A percentile compares a stretch with the other conserved stretches of the same genome.
Evolutionary conservation across 805 yeast species (phyloP).

Genomic region (Ogataea paraovalis): DNA sequence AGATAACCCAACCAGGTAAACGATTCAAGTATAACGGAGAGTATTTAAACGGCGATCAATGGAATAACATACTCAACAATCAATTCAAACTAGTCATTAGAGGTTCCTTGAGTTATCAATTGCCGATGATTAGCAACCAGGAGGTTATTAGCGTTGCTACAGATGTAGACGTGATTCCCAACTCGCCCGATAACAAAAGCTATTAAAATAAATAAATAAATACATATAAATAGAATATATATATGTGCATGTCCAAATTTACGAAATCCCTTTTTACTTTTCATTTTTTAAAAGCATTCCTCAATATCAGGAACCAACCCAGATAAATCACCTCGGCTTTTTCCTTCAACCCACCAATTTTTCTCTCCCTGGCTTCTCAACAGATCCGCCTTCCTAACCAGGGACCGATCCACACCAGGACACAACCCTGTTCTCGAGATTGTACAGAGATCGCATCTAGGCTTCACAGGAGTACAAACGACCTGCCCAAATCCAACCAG

Average conservation of each 20-base stretch:
- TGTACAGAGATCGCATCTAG: slow-evolving; percentile 68
- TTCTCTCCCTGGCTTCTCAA: slow-evolving; percentile 21
- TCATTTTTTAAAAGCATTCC: slow-evolving; percentile 14
- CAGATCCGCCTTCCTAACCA: slow-evolving; percentile 31
- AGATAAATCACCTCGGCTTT: slow-evolving; percentile 41
- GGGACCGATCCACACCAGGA: slow-evolving; percentile 47
- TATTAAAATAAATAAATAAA: not conserved
- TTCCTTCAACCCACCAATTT: slow-evolving; percentile 7
- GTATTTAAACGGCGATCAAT: slow-evolving; percentile 24
- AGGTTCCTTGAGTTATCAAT: slow-evolving; percentile 30
- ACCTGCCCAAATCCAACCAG: slow-evolving; percentile 94
- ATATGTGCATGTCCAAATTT: too few species aligned
- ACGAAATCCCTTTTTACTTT: too few species aligned
- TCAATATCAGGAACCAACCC: slow-evolving; percentile 33
- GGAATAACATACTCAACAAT: slow-evolving; percentile 27
- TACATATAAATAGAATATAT: not conserved
- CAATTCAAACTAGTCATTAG: slow-evolving; percentile 27
- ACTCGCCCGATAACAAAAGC: not conserved
- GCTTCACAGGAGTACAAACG: slow-evolving; percentile 68
- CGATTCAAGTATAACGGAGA: slow-evolving; percentile 25
- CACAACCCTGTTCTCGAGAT: slow-evolving; percentile 54
- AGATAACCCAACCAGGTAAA: slow-evolving; percentile 27
- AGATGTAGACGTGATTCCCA: slow-evolving; percentile 20
- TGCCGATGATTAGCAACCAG: slow-evolving; percentile 25
- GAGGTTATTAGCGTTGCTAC: slow-evolving; percentile 29